Conservation (phyloP, 2,329 filamentous ascomycete species). For the Alternaria ventricosa region DNA sequence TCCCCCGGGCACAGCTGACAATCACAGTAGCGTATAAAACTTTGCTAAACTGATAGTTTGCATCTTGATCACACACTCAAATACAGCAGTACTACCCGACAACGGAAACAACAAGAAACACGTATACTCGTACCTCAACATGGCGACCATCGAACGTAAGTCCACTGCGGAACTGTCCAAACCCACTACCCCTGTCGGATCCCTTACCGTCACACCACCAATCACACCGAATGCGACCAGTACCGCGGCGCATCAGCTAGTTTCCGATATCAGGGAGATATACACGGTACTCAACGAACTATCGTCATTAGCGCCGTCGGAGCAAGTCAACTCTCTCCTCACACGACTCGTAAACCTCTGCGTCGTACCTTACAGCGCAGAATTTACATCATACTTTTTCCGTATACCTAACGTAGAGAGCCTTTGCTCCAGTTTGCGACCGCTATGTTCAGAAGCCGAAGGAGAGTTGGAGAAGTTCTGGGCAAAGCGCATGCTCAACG, state of each 20-base stretch:
- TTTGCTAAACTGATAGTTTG: neutral
- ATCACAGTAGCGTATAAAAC: neutral
- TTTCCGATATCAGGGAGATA: conserved; percentile 30
- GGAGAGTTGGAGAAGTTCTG: conserved; percentile 55
- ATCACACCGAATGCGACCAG: conserved; percentile 28
- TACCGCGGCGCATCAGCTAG: conserved; percentile 25
- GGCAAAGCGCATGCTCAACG: conserved; percentile 46
- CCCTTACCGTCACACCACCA: conserved; percentile 23
- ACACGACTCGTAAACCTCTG: conserved; percentile 49
- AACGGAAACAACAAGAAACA: neutral
- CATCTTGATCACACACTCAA: neutral
- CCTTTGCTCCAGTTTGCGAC: conserved; percentile 49
- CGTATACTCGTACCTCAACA: neutral
- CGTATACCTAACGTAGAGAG: conserved; percentile 35
- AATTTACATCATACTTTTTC: conserved; percentile 36
- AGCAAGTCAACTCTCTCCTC: conserved; percentile 45
- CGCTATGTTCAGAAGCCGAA: conserved; percentile 55
- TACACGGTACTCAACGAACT: conserved; percentile 20
- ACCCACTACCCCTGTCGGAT: neutral
- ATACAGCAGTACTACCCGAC: neutral
- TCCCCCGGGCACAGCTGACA: neutral
- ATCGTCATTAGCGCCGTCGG: conserved; percentile 39
- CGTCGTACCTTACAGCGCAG: conserved; percentile 31
- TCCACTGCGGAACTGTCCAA: neutral
- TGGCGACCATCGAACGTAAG: neutral